Evolutionary conservation across 495 filamentous ascomycete species (phyloP).

Genomic region (Aspergillus ostianus): DNA sequence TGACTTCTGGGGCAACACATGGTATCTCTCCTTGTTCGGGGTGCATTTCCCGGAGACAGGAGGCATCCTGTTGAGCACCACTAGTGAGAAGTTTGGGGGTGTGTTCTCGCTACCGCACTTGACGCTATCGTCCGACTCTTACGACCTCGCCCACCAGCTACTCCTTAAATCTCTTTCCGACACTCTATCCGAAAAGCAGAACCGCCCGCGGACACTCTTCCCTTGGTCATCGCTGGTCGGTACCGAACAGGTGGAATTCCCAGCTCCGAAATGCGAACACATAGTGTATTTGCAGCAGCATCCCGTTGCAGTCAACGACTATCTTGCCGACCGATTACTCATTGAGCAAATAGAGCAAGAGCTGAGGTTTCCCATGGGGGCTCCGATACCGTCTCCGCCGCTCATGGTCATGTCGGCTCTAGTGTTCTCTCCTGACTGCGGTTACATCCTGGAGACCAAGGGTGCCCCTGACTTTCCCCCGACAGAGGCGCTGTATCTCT

Average conservation of each 20-base stretch:
- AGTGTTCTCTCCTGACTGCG: constrained; percentile 92
- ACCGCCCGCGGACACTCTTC: constrained; percentile 48
- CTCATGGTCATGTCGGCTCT: constrained; percentile 77
- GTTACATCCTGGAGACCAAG: constrained; percentile 85
- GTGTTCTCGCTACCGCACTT: constrained; percentile 88
- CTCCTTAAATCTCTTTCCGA: constrained; percentile 69
- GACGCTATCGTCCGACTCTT: constrained; percentile 62
- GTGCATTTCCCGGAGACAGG: constrained; percentile 79
- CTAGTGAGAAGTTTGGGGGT: constrained; percentile 88
- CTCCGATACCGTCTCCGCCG: constrained; percentile 65
- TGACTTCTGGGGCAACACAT: constrained; percentile 62
- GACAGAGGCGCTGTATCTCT: constrained; percentile 63
- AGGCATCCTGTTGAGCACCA: constrained; percentile 75
- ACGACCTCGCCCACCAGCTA: constrained; percentile 61
- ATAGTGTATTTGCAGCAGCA: constrained; percentile 86
- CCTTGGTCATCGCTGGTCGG: constrained; percentile 65
- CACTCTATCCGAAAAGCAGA: constrained; percentile 59
- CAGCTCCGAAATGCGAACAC: constrained; percentile 80
- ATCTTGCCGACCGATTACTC: constrained; percentile 32
- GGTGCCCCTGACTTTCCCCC: constrained; percentile 70
- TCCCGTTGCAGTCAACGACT: constrained; percentile 41
- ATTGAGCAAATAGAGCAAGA: constrained; percentile 78
- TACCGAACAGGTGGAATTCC: constrained; percentile 54
- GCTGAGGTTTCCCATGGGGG: constrained; percentile 79
- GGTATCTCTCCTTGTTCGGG: constrained; percentile 74